Evolutionary conservation across 176 grass and related monocot genomes (phyloP).

Genomic region (Rhynchospora breviuscula): DNA sequence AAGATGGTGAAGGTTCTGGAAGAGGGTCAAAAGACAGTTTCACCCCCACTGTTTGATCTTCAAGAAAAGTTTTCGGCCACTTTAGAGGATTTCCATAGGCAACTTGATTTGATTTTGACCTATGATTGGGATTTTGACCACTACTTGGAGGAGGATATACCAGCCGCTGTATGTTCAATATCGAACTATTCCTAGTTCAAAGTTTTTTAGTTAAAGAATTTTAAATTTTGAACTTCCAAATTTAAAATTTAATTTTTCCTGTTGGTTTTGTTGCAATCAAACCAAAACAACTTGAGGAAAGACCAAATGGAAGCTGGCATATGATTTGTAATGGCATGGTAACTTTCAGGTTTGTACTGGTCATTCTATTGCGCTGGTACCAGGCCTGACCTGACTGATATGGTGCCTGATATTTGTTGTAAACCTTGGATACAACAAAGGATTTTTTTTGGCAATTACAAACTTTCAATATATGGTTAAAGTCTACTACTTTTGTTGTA

Average conservation of each 20-base stretch:
- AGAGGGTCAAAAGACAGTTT: conserved; percentile 72
- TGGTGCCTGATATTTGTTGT: conserved; percentile 1
- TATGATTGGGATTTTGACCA: conserved; percentile 98
- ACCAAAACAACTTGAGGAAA: neutral
- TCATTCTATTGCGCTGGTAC: neutral
- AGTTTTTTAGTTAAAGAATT: neutral
- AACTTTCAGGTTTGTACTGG: neutral
- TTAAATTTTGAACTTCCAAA: neutral
- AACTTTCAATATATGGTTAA: conserved; percentile 7
- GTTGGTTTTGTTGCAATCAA: conserved; percentile 2
- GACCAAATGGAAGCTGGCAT: neutral
- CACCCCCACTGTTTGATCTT: conserved; percentile 77
- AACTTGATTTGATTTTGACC: conserved; percentile 69
- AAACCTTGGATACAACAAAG: neutral
- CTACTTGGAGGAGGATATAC: conserved; percentile 93
- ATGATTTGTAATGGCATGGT: neutral
- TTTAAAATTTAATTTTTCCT: neutral
- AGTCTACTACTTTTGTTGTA: conserved; percentile 30
- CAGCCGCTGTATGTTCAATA: conserved; percentile 64
- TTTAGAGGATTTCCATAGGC: conserved; percentile 86
- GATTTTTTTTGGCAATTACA: neutral
- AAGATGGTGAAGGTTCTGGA: conserved; percentile 69
- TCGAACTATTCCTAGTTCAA: neutral
- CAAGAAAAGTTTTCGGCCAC: conserved; percentile 68
- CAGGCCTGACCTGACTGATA: neutral